A percentile compares a stretch with the other conserved stretches of the same genome.
Evolutionary conservation across 164 flowering plant species (phyloP).

Genomic region (Annona squamosa): DNA sequence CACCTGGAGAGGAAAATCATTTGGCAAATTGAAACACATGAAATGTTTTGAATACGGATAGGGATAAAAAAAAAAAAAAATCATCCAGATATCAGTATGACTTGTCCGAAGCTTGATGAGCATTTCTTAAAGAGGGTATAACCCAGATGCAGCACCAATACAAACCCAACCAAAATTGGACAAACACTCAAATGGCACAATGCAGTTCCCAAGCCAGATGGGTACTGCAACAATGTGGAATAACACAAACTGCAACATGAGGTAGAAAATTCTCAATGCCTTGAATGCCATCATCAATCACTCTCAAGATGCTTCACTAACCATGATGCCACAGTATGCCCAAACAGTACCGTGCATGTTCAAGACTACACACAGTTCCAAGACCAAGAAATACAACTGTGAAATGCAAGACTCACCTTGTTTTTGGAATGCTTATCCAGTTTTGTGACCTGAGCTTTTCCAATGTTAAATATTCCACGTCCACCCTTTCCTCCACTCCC

Average conservation of each 20-base stretch:
- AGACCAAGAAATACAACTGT: not conserved
- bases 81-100: not conserved
- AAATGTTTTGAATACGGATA: not conserved
- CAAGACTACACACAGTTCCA: not conserved
- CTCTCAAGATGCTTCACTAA: not conserved
- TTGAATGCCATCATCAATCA: not conserved
- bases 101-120: not conserved
- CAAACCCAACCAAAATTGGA: not conserved
- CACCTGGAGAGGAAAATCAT: slow-evolving; percentile 29
- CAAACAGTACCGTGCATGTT: not conserved
- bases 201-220: not conserved
- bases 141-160: not conserved
- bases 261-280: not conserved
- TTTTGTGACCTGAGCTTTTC: slow-evolving; percentile 84
- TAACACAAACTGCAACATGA: not conserved
- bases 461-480: slow-evolving; percentile 85
- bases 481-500: slow-evolving; percentile 71
- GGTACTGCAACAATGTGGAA: not conserved
- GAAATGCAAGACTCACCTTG: slow-evolving; percentile 50
- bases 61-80: not conserved
- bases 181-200: not conserved
- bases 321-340: not conserved
- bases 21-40: not conserved
- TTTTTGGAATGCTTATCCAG: slow-evolving; percentile 87
- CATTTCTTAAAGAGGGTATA: not conserved